Conservation (phyloP, 1,284 basidiomycete species). For the Tilletiaria anomala region DNA sequence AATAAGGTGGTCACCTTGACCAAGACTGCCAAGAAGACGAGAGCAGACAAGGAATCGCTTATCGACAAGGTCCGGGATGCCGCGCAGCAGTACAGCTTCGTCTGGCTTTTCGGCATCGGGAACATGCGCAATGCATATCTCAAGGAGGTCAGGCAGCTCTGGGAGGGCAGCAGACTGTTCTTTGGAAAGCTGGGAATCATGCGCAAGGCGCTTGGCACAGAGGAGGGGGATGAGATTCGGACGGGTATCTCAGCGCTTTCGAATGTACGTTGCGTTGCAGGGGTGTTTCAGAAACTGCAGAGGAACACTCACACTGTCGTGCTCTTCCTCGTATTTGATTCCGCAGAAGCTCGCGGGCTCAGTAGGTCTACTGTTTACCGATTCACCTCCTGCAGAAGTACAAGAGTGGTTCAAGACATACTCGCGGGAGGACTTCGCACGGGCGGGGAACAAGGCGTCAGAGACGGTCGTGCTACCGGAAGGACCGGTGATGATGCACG, state of each 20-base stretch:
- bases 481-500: conserved; percentile 21
- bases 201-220: conserved; percentile 84
- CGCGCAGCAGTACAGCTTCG: conserved; percentile 63
- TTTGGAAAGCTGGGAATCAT: conserved; percentile 85
- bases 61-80: conserved; percentile 58
- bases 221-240: conserved; percentile 71
- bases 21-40: conserved; percentile 45
- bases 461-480: conserved; percentile 62
- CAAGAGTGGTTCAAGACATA: conserved; percentile 88
- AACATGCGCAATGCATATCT: conserved; percentile 88
- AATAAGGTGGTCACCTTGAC: conserved; percentile 45
- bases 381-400: conserved; percentile 72
- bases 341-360: conserved; percentile 75
- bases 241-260: conserved; percentile 66
- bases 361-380: conserved; percentile 81
- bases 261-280: conserved; percentile 46
- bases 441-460: conserved; percentile 66
- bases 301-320: too few relatives aligned
- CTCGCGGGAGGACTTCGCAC: conserved; percentile 76
- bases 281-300: too few relatives aligned
- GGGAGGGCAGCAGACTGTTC: conserved; percentile 72
- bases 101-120: conserved; percentile 87
- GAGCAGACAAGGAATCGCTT: conserved; percentile 63
- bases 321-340: too few relatives aligned
- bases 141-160: conserved; percentile 79